Conservation (phyloP, 2,329 filamentous ascomycete species). For the Arachnomyces sp. region DNA sequence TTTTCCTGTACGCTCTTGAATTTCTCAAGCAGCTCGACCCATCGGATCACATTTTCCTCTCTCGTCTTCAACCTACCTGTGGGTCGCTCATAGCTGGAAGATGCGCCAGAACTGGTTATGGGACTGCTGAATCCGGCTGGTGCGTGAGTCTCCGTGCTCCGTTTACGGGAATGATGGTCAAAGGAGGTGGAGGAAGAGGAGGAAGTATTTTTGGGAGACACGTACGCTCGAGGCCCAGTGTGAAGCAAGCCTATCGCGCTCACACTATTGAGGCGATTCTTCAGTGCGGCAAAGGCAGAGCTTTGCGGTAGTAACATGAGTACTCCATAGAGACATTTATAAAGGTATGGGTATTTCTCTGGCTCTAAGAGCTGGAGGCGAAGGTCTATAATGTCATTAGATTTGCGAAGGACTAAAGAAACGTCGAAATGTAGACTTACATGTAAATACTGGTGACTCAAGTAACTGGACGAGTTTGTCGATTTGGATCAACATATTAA, state of each 20-base stretch:
- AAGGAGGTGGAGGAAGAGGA: neutral
- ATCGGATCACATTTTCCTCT: constrained; percentile 78
- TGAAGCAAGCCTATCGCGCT: constrained; percentile 95
- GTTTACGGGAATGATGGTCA: constrained; percentile 21
- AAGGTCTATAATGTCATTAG: constrained; percentile 55
- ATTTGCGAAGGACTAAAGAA: constrained; percentile 7
- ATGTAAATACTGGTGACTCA: constrained; percentile 96
- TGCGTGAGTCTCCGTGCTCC: constrained; percentile 6
- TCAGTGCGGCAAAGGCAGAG: constrained; percentile 90
- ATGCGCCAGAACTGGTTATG: constrained; percentile 11
- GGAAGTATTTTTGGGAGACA: constrained; percentile 18
- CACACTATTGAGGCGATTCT: constrained; percentile 93
- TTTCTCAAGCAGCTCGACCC: constrained; percentile 89
- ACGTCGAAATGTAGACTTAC: constrained; percentile 43
- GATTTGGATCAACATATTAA: constrained; percentile 97
- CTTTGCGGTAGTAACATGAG: constrained; percentile 98
- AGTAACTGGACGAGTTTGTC: constrained; percentile 96
- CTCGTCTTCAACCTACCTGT: constrained; percentile 62
- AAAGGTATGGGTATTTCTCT: constrained; percentile 87
- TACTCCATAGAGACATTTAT: constrained; percentile 95
- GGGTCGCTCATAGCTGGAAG: constrained; percentile 58
- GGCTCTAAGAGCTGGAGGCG: constrained; percentile 91
- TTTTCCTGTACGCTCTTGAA: constrained; percentile 87
- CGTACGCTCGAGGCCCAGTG: constrained; percentile 69
- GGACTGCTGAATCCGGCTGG: constrained; percentile 6